phyloP scores from a whole-genome alignment of 1,139 yeast genomes.

The Debaryomyces fabryi region DNA sequence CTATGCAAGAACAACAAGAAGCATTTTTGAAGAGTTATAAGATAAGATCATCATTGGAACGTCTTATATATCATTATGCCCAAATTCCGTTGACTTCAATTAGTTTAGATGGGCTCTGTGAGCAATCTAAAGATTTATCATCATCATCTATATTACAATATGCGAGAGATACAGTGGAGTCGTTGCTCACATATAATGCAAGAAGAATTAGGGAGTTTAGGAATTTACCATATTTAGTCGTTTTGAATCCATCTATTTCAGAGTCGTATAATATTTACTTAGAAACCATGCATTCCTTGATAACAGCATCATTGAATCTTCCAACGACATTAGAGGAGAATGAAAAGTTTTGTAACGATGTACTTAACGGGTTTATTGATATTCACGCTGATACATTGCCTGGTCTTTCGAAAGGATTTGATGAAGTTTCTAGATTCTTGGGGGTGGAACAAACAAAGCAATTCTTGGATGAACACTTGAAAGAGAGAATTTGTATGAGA shows the following conservation, averaged over 20 bases:
- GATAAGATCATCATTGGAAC: conserved; percentile 53
- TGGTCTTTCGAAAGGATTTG: conserved; percentile 77
- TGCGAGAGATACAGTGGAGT: conserved; percentile 47
- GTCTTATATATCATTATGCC: conserved; percentile 54
- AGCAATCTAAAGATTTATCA: conserved; percentile 44
- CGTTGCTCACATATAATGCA: conserved; percentile 50
- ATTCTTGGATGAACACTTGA: conserved; percentile 76
- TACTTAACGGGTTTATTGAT: conserved; percentile 63
- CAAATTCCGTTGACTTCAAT: conserved; percentile 49
- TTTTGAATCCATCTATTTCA: conserved; percentile 88
- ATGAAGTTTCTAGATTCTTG: conserved; percentile 64
- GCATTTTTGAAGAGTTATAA: conserved; percentile 48
- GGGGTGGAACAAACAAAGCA: conserved; percentile 52
- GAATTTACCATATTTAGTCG: conserved; percentile 77
- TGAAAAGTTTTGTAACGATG: conserved; percentile 45
- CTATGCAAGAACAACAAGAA: conserved; percentile 27
- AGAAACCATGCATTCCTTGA: conserved; percentile 65
- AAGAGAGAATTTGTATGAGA: conserved; percentile 84
- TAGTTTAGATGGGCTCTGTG: conserved; percentile 47
- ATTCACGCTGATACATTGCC: conserved; percentile 85
- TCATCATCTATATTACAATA: conserved; percentile 35
- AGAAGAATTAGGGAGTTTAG: conserved; percentile 69
- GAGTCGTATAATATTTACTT: conserved; percentile 74
- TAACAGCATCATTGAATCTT: conserved; percentile 42
- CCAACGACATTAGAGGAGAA: conserved; percentile 58